Evolutionary conservation across 257 asterid species (phyloP), one percentile per base, ranked within the genome.

Genomic region (Salvia hispanica): DNA sequence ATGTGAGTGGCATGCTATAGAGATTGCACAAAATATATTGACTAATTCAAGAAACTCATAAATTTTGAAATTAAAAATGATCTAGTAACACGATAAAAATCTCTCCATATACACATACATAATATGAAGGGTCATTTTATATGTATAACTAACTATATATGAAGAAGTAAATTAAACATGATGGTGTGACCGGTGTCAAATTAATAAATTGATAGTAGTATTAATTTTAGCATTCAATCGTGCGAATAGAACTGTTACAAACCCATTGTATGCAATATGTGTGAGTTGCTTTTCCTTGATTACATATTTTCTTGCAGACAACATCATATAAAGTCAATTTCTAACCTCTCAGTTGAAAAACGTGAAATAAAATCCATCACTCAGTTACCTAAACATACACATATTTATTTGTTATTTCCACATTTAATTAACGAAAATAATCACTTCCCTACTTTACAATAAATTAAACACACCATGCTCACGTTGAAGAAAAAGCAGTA

Each of bases 281-380:
- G 57, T 47, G 67, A 56, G 75, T 57, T 77, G 36, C 40, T 36
- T 36, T 36, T 36, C 67, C 67, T 75, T 56, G 73, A 66, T 64
- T 63, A 53, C 54, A 34, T 36, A 67, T 25, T 65, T 65, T 25
- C 50, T 63, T 70, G 81, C 46, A 36, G 85, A 83, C 87, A 81
- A 58, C 77, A 88, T 85, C 74, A 85, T 82, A 61, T 18, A 31
- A 74, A 70, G 64, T 53, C 78, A 76, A 82, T 72, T 78, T 81
- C 76, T 79, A 46, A 63, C 57, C 77, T 66, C 79, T 28, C 63
- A 11, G 55, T 25, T 55, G 81, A 72, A 55, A 64, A 67, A 62
- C 9, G 50, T 15, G n/a, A 28, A 15, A 61, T 21, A 18, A 7
- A 33, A 46, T 8, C 46, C 33, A 64, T 44, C 15, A 64, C 44